phyloP scores from a whole-genome alignment of 306 rosid genomes.

The Macrotyloma uniflorum region DNA sequence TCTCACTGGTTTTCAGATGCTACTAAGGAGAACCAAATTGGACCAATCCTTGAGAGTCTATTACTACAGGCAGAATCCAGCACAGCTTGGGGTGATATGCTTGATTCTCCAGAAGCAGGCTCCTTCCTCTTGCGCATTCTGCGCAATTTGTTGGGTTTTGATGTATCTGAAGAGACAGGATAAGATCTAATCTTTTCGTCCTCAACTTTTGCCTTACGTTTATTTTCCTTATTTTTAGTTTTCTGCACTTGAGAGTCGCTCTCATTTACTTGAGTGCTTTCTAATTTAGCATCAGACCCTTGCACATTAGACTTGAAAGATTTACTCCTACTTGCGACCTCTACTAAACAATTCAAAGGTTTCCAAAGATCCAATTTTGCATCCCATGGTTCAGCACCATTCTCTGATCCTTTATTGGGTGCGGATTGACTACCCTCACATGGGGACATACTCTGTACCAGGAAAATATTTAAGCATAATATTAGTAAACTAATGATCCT shows the following conservation, averaged over 20 bases:
- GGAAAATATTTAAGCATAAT: conserved; percentile 32
- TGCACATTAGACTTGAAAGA: conserved; percentile 71
- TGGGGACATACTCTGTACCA: conserved; percentile 64
- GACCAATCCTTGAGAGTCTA: conserved; percentile 55
- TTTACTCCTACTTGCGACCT: conserved; percentile 89
- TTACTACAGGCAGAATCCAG: conserved; percentile 58
- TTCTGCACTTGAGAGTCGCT: conserved; percentile 54
- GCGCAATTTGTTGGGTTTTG: conserved; percentile 67
- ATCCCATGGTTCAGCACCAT: conserved; percentile 61
- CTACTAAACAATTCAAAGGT: conserved; percentile 88
- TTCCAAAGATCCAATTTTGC: conserved; percentile 90
- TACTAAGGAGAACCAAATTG: conserved; percentile 89
- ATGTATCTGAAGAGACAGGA: conserved; percentile 49
- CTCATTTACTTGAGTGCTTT: conserved; percentile 45
- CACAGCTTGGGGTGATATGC: conserved; percentile 70
- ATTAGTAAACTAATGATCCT: conserved; percentile 19
- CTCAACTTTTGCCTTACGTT: conserved; percentile 65
- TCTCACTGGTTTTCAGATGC: conserved; percentile 96
- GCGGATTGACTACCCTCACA: conserved; percentile 57
- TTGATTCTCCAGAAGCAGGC: conserved; percentile 60
- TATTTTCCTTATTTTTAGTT: conserved; percentile 68
- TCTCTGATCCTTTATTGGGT: conserved; percentile 64
- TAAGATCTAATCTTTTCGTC: conserved; percentile 56
- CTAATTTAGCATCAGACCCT: conserved; percentile 61
- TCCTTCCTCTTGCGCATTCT: conserved; percentile 80